Percentiles rank a stretch among this genome's conserved stretches.
Evolutionary conservation across 2,329 filamentous ascomycete genomes (phyloP).

Genomic region (Talaromyces sp.): DNA sequence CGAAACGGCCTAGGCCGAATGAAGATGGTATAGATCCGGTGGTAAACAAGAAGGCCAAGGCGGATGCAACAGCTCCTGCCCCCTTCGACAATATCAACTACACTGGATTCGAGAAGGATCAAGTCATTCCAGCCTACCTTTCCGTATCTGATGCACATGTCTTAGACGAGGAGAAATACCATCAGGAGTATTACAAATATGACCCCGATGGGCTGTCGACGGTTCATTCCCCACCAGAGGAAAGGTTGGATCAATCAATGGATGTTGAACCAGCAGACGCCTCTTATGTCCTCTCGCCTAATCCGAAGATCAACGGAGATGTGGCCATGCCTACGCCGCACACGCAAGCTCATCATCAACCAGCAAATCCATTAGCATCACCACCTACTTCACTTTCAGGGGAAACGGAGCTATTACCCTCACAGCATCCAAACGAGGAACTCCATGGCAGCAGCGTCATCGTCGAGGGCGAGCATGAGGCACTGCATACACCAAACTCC

Average conservation of each 20-base stretch:
- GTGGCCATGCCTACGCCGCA: slow-evolving; percentile 29
- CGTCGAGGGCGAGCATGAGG: slow-evolving; percentile 26
- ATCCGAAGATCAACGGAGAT: slow-evolving; percentile 35
- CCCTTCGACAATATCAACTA: slow-evolving; percentile 25
- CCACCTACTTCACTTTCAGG: slow-evolving; percentile 45
- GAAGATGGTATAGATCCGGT: slow-evolving; percentile 35
- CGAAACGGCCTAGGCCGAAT: slow-evolving; percentile 51
- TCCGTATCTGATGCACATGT: slow-evolving; percentile 17
- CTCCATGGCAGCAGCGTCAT: slow-evolving; percentile 23
- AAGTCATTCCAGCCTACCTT: slow-evolving; percentile 20
- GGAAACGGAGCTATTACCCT: slow-evolving; percentile 35
- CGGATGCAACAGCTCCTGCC: slow-evolving; percentile 33
- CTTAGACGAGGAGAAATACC: slow-evolving; percentile 16
- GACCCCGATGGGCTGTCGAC: slow-evolving; percentile 8
- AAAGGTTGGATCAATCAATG: slow-evolving; percentile 19
- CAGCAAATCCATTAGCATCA: slow-evolving; percentile 41
- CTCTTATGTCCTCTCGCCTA: slow-evolving; percentile 38
- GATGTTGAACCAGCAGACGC: slow-evolving; percentile 25
- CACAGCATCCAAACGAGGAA: slow-evolving; percentile 26
- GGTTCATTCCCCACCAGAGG: slow-evolving; percentile 17
- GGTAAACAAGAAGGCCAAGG: slow-evolving; percentile 34
- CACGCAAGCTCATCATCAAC: slow-evolving; percentile 29
- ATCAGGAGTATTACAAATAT: slow-evolving; percentile 1
- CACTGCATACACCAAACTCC: slow-evolving; percentile 36
- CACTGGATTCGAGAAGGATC: slow-evolving; percentile 22